Evolutionary conservation across 768 basidiomycete species (phyloP).

Genomic region (Clitopilus hobsonii): DNA sequence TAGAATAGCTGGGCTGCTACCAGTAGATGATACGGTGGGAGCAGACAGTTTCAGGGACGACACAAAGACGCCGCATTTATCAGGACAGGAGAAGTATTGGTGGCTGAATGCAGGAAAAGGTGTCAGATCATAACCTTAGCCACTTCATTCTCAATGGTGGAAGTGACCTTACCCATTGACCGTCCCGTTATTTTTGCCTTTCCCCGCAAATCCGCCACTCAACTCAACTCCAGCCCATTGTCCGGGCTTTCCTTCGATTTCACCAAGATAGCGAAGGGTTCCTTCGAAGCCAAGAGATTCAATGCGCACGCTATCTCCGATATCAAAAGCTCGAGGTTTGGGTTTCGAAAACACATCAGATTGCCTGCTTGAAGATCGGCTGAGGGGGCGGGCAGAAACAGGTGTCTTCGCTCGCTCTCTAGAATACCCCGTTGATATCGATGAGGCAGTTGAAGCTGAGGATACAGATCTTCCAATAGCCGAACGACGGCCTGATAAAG

Average conservation of each 20-base stretch:
- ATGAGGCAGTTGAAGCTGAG: constrained; percentile 50
- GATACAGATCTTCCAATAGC: constrained; percentile 49
- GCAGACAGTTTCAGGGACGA: constrained; percentile 75
- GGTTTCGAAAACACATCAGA: constrained; percentile 53
- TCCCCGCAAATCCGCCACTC: constrained; percentile 76
- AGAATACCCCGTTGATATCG: constrained; percentile 22
- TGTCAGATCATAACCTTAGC: not conserved
- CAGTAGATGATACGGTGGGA: constrained; percentile 59
- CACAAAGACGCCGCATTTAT: constrained; percentile 89
- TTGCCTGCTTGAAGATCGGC: constrained; percentile 62
- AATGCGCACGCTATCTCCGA: constrained; percentile 82
- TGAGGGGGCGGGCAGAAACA: constrained; percentile 25
- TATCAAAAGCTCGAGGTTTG: constrained; percentile 47
- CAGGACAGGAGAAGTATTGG: constrained; percentile 82
- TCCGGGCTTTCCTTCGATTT: constrained; percentile 85
- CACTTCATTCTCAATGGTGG: not conserved
- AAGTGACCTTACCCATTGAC: constrained; percentile 71
- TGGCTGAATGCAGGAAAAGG: constrained; percentile 36
- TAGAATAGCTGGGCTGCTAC: constrained; percentile 4
- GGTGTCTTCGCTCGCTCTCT: constrained; percentile 53
- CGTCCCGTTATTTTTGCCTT: constrained; percentile 93
- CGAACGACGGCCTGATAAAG: constrained; percentile 47
- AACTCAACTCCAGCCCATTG: constrained; percentile 94
- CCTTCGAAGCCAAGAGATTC: constrained; percentile 91
- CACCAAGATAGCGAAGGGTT: constrained; percentile 71